Base-by-base conservation (phyloP, 495 filamentous ascomycete species). In the Penicillium simplicissimum region DNA sequence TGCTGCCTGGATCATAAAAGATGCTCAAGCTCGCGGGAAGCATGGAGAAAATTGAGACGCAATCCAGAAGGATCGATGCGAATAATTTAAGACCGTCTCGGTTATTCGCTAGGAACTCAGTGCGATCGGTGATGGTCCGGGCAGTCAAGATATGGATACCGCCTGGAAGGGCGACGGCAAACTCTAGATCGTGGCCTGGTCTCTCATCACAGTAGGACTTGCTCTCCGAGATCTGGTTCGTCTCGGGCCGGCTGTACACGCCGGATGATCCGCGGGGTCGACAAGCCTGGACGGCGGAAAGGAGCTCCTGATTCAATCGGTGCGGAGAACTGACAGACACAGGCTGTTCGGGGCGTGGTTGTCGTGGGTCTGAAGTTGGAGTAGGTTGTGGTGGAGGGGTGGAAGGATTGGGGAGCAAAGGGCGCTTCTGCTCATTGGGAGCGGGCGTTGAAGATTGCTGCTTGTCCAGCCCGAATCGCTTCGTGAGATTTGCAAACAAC, bases 141-240 rank as follows among this genome's bases (percentile, higher is more conserved):
- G 82, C 76, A 37, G 93, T 72, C 72, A 92, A 91, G 31, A 97
- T 81, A 21, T 88, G 87, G 72, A 94, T 86, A 2, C 88, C 85
- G 33, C 84, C 84, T 15, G 86, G 81, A 1, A 89, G 84, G 11
- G 89, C 87, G 25, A 88, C 91, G 48, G 87, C 82, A 70, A 89
- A 90, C 35, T 79, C 78, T 38, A 98, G 84, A 74, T 98, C 88
- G 55, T 93, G 87, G n/a, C 85, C 87, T 19, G 90, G 87, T 47
- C 81, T 88, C 58, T 87, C 77, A 75, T 96, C 94, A 73, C 95
- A 98, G 78, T 97, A 98, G 0, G 91, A 90, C 49, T 88, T 84
- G 53, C 90, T 88, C 72, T 97, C 92, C 65, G 90, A 89, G 64
- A 98, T 87, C 36, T 86, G 78, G 49, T 86, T 87, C 19, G 89